Conservation (phyloP, 2,329 filamentous ascomycete genomes). For the Cytospora leucostoma region DNA sequence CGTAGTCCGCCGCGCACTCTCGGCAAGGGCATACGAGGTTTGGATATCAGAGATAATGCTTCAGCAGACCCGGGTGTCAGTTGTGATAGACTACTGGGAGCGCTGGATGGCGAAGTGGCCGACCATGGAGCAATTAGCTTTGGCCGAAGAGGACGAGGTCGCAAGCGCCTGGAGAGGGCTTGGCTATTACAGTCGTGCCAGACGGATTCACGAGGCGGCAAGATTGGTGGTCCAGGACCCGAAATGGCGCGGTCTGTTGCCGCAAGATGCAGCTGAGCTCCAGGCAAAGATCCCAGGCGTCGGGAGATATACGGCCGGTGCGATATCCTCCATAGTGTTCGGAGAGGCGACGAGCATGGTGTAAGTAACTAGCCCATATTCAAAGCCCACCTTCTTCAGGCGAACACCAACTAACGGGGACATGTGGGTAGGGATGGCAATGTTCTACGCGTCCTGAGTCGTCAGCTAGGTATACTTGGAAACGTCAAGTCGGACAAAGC, state of each 20-base stretch:
- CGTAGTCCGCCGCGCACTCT: slow-evolving; percentile 43
- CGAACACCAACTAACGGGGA: background rate
- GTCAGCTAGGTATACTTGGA: slow-evolving; percentile 59
- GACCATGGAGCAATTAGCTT: slow-evolving; percentile 57
- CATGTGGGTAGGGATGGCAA: slow-evolving; percentile 54
- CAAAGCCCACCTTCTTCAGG: background rate
- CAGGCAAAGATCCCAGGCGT: slow-evolving; percentile 59
- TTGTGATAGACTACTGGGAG: slow-evolving; percentile 64
- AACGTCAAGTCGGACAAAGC: slow-evolving; percentile 58
- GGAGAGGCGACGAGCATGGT: slow-evolving; percentile 61
- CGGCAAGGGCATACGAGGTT: slow-evolving; percentile 62
- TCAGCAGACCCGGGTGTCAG: slow-evolving; percentile 64
- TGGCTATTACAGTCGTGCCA: slow-evolving; percentile 66
- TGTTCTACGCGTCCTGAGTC: slow-evolving; percentile 60
- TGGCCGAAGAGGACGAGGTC: slow-evolving; percentile 56
- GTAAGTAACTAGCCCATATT: background rate
- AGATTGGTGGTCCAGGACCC: slow-evolving; percentile 49
- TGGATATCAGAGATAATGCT: slow-evolving; percentile 71
- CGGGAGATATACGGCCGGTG: slow-evolving; percentile 63
- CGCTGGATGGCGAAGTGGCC: slow-evolving; percentile 64
- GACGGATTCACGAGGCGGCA: slow-evolving; percentile 59
- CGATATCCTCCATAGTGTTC: slow-evolving; percentile 64
- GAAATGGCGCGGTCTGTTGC: slow-evolving; percentile 50
- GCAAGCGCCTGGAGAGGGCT: slow-evolving; percentile 61
- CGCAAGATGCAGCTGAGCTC: slow-evolving; percentile 47